Percentiles rank a stretch among this genome's conserved stretches.
Conservation (phyloP, 441 rosid species). For the Manihot esculenta region DNA sequence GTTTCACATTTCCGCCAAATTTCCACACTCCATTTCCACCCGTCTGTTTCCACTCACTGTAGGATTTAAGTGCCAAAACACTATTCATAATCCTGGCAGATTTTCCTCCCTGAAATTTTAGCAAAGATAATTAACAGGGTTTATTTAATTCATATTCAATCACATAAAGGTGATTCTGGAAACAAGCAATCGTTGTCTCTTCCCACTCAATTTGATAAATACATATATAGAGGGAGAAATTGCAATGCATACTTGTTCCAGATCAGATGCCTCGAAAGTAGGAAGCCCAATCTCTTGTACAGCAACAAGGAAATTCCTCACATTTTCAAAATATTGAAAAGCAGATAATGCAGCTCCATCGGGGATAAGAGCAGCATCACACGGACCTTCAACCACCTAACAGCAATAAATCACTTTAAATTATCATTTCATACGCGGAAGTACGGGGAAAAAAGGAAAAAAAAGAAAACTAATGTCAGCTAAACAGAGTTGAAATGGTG, state of each 20-base stretch:
- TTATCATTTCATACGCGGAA: background rate
- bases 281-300: slow-evolving; percentile 79
- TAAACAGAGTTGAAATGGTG: background rate
- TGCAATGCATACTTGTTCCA: slow-evolving; percentile 66
- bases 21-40: slow-evolving; percentile 95
- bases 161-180: background rate
- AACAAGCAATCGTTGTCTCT: background rate
- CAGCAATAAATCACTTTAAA: slow-evolving; percentile 7
- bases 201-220: background rate
- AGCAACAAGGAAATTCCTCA: slow-evolving; percentile 93
- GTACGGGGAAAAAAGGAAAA: too few relatives aligned
- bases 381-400: slow-evolving; percentile 88
- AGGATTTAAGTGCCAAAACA: slow-evolving; percentile 86
- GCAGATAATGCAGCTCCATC: slow-evolving; percentile 98
- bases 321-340: slow-evolving; percentile 95
- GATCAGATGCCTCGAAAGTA: slow-evolving; percentile 95
- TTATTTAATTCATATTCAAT: background rate
- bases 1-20: slow-evolving; percentile 77
- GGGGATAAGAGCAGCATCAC: slow-evolving; percentile 72
- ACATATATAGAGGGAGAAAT: background rate
- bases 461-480: background rate
- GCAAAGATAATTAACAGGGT: slow-evolving; percentile 1
- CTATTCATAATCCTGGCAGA: slow-evolving; percentile 81
- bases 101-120: slow-evolving; percentile 75
- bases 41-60: slow-evolving; percentile 78